Evolutionary conservation across 2,329 filamentous ascomycete species (phyloP), one percentile per base, ranked within the genome.

Genomic region (Fusarium nygamai): DNA sequence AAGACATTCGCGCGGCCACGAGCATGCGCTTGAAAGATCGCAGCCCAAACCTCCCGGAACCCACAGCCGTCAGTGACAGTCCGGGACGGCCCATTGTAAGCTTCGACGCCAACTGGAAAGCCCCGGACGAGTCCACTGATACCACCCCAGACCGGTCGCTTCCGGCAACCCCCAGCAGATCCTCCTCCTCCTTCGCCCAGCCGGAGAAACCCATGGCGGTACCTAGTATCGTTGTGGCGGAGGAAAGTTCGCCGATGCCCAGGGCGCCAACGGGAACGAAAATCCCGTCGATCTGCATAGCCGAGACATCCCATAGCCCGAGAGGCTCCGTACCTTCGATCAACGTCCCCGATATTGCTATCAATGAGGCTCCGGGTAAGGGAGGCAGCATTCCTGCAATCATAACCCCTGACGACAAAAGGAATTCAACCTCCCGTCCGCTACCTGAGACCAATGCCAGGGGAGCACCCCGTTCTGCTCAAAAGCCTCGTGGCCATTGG

Each of bases 81-180:
- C 93, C 93, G 78, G 94, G 94, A 78, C 91, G 96, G 81, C 96
- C 96, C 73, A 98, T 98, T 87, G 96, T 98, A 88, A 98, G 96
- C 88, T 98, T 98, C 88, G 90, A 97, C 84, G 90, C 90, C 79
- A 90, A 92, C 81, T 98, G 94, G 92, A 93, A 91, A 87, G 89
- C 91, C 80, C 90, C 89, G 81, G 91, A 93, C 81, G 87, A 89
- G 86, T 87, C 86, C 83, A 88, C 93, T 88, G 92, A 94, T 90
- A 84, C 90, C 85, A 93, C 76, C 79, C 81, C 82, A 85, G 83
- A 88, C 74, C 78, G 77, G 77, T 77, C 79, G 73, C 69, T 67
- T 76, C 76, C 78, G 79, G 75, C 80, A 78, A 63, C 69, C 66
- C 73, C 76, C 69, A 70, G 58, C 64, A 78, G 73, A 53, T 64